Base-by-base conservation (phyloP, 2,329 filamentous ascomycete species). In the Exophiala lecanii-corni region DNA sequence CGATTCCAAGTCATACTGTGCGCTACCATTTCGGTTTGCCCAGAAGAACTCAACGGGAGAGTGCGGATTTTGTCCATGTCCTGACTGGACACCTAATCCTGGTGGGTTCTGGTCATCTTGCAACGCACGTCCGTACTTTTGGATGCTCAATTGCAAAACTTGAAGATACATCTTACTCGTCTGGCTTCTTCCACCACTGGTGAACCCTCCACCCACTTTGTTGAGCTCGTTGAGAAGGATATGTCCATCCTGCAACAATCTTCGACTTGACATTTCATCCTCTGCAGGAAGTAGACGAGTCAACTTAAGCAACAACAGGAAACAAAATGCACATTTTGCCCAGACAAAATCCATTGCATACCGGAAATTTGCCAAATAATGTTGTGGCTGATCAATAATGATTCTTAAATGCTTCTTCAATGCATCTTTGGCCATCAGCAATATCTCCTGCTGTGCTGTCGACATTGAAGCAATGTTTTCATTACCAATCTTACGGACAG, bases 301-400 rank as follows among this genome's bases (percentile, higher is more conserved):
- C 3, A 78, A 61, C 43, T 75, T 75, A 2, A 78, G 65, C 1
- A 77, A 65, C 1, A 79, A 62, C 2, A 78, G 59, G 33, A 77
- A 73, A n/a, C 72, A 76, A 47, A 77, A 78, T 0, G 74, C 73
- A 38, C 72, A 74, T 55, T 78, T 78, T 0, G 74, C 74, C 74
- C 74, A 77, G 15, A 78, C 74, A 45, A 77, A 78, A 41, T 77
- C 73, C 67, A 76, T 75, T 0, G 74, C 73, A 50, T 71, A 77
- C 20, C 66, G 68, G 23, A 78, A 67, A 12, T 71, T 72, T 10
- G 63, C 66, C 6, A 78, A 66, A 50, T 78, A 78, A 2, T 62
- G 55, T 10, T 65, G 57, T 33, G 69, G 64, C 35, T 70, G 62
- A n/a, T 60, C 51, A 25, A 74, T 63, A 23, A 77, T 68, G 13